A percentile compares a stretch with the other conserved stretches of the same genome.
Conservation (phyloP, 495 filamentous ascomycete genomes). For the Jackrogersella multiformis region DNA sequence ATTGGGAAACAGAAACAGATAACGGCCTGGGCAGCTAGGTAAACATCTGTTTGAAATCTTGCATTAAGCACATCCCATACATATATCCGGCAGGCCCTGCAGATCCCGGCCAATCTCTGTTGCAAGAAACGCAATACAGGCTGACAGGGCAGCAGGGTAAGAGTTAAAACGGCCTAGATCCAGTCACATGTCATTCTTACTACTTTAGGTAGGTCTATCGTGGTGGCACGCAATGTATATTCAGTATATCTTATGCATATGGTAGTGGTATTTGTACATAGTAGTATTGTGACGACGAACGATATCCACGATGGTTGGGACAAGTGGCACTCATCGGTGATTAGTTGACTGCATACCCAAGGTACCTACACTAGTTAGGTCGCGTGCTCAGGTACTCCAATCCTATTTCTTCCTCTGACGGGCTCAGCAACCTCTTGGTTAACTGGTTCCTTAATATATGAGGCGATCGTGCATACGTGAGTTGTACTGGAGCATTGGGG, state of each 20-base stretch:
- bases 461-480: conserved; percentile 35
- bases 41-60: neutral
- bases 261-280: neutral
- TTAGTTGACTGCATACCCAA: no score
- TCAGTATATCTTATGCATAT: no score
- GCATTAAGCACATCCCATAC: neutral
- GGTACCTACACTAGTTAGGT: neutral
- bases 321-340: conserved; percentile 13
- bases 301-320: conserved; percentile 25
- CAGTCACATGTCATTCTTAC: conserved; percentile 32
- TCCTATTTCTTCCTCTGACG: conserved; percentile 1
- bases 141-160: neutral
- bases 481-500: conserved; percentile 10
- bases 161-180: conserved; percentile 32
- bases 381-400: conserved; percentile 10
- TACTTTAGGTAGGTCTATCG: conserved; percentile 31
- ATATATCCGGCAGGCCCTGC: conserved; percentile 11
- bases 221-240: no score
- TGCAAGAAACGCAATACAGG: conserved; percentile 14
- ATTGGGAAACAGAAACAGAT: neutral
- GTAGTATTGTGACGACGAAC: conserved; percentile 1
- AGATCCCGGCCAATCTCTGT: conserved; percentile 36
- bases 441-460: conserved; percentile 8
- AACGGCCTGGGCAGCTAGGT: neutral
- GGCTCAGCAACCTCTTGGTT: neutral